Evolutionary conservation across 148 eudicot genomes (phyloP).

Genomic region (Euryodendron excelsum): DNA sequence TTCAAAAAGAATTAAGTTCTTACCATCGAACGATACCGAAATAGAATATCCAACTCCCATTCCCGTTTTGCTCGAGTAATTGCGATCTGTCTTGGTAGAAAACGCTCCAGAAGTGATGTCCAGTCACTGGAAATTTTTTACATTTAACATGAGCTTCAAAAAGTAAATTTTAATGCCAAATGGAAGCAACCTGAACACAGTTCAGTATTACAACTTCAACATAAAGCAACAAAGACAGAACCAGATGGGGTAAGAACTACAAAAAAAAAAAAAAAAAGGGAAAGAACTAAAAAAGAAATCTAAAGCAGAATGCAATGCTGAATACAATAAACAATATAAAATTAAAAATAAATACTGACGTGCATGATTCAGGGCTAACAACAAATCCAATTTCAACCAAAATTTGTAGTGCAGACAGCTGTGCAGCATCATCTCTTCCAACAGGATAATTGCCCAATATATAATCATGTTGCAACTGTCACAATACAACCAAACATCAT

Average conservation of each 20-base stretch:
- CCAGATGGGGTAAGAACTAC: neutral
- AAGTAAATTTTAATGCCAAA: neutral
- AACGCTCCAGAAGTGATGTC: slow-evolving; percentile 87
- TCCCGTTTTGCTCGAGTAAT: slow-evolving; percentile 86
- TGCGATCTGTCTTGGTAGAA: slow-evolving; percentile 89
- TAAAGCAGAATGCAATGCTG: neutral
- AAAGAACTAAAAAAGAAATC: neutral
- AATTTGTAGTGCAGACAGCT: slow-evolving; percentile 87
- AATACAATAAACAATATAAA: neutral
- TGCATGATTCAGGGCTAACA: slow-evolving; percentile 74
- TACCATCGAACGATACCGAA: slow-evolving; percentile 85
- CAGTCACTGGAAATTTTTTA: slow-evolving; percentile 67
- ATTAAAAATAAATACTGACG: slow-evolving; percentile 49
- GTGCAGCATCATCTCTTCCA: slow-evolving; percentile 97
- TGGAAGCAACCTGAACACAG: neutral
- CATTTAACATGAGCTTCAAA: neutral
- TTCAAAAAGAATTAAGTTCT: slow-evolving; percentile 9
- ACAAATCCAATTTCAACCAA: slow-evolving; percentile 87
- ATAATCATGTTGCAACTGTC: slow-evolving; percentile 96
- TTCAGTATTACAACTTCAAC: neutral
- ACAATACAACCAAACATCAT: slow-evolving; percentile 3
- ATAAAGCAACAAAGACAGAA: neutral
- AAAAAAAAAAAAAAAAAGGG: too few relatives aligned
- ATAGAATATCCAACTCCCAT: slow-evolving; percentile 85
- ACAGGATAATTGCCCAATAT: slow-evolving; percentile 96